phyloP scores from a whole-genome alignment of 371 early-diverging fungal species.

The Mucor velutinosus region DNA sequence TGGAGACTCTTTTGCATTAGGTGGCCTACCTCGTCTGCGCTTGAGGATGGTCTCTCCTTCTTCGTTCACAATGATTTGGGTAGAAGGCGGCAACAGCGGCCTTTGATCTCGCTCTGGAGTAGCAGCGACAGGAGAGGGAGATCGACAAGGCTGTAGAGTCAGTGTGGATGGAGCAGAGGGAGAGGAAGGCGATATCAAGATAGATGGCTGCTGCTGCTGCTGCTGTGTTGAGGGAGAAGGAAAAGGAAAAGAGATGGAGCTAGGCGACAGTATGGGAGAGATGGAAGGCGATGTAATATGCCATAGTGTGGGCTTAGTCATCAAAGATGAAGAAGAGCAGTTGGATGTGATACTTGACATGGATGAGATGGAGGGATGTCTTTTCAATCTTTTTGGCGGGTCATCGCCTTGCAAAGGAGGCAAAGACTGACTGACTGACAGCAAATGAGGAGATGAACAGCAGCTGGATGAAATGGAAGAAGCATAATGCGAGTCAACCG shows the following conservation, averaged over 20 bases:
- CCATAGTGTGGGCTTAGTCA: background rate
- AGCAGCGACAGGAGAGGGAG: background rate
- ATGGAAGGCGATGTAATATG: background rate
- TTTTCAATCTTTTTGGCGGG: background rate
- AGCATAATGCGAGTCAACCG: slow-evolving; percentile 27
- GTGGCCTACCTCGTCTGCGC: slow-evolving; percentile 50
- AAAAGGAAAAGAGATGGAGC: background rate
- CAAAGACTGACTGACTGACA: background rate
- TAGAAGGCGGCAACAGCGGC: slow-evolving; percentile 20
- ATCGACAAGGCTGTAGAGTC: background rate
- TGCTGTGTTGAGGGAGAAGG: background rate
- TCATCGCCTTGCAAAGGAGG: background rate
- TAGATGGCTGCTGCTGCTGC: background rate
- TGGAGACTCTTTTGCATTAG: slow-evolving; percentile 27
- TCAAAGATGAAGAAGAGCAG: background rate
- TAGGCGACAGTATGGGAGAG: background rate
- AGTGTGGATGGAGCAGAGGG: background rate
- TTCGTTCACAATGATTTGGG: slow-evolving; percentile 36
- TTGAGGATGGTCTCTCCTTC: slow-evolving; percentile 45
- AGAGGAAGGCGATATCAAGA: no score
- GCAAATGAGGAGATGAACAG: slow-evolving; percentile 11
- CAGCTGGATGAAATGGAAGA: slow-evolving; percentile 17
- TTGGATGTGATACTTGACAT: background rate
- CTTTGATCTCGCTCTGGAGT: background rate
- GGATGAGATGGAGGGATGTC: slow-evolving; percentile 14